These are phyloP conservation scores for Pyrenochaeta sp. DNA, from an alignment of 2,329 filamentous ascomycete genomes.

Conservation along the genomic window DNA sequence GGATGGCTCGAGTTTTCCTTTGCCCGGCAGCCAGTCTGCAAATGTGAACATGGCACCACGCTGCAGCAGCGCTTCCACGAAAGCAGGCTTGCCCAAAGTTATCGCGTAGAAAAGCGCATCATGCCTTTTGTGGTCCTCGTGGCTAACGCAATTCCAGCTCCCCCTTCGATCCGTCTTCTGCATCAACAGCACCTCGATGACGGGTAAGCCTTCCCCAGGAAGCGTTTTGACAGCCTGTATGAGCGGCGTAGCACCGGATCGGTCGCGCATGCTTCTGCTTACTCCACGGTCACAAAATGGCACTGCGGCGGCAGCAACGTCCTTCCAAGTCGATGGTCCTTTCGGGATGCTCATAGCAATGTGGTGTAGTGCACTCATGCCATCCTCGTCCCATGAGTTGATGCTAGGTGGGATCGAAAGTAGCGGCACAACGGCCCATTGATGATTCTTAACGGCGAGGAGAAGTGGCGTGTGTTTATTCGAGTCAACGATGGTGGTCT, in stretches of 20 bases:
- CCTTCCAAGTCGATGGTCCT: conserved; percentile 32
- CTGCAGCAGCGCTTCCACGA: conserved; percentile 38
- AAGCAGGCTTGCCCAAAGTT: conserved; percentile 33
- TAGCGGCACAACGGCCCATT: conserved; percentile 38
- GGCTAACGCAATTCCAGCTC: conserved; percentile 39
- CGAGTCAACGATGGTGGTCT: conserved; percentile 31
- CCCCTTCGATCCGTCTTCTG: conserved; percentile 25
- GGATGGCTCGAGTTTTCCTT: conserved; percentile 14
- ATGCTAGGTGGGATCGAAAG: conserved; percentile 40
- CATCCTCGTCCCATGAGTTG: conserved; percentile 42
- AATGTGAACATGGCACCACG: conserved; percentile 36
- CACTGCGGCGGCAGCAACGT: conserved; percentile 32
- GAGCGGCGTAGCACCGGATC: conserved; percentile 45
- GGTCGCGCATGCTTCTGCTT: conserved; percentile 44
- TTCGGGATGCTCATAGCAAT: conserved; percentile 35
- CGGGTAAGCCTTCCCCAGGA: conserved; percentile 37
- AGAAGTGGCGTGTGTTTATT: conserved; percentile 41
- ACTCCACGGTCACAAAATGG: conserved; percentile 43
- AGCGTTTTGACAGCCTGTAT: conserved; percentile 41
- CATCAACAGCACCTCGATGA: conserved; percentile 36
- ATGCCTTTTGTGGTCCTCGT: conserved; percentile 40
- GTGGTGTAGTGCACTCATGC: conserved; percentile 44
- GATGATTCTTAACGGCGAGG: conserved; percentile 37
- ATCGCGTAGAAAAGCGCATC: conserved; percentile 42
- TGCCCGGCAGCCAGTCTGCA: conserved; percentile 33